phyloP scores from a whole-genome alignment of 106 monocot species.

The Hemerocallis citrina region DNA sequence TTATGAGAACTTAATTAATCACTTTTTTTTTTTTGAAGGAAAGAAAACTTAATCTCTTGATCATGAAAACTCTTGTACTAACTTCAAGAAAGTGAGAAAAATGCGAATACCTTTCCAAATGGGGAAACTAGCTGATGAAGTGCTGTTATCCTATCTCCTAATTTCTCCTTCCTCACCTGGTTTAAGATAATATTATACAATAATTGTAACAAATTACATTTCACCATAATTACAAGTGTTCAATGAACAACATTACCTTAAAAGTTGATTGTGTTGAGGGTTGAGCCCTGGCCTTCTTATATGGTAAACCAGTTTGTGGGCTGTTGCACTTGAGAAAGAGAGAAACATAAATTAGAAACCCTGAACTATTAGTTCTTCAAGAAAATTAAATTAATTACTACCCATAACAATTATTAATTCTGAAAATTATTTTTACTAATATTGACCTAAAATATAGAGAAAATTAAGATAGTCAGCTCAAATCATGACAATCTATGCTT shows the following conservation, averaged over 20 bases:
- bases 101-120: conserved; percentile 76
- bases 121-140: conserved; percentile 96
- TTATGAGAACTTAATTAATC: neutral
- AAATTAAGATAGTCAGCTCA: neutral
- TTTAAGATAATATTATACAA: neutral
- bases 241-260: conserved; percentile 38
- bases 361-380: neutral
- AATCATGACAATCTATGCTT: neutral
- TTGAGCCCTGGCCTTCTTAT: conserved; percentile 82
- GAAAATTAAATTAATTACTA: neutral
- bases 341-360: neutral
- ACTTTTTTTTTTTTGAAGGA: neutral
- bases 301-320: conserved; percentile 43
- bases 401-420: neutral
- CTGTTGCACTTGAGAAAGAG: conserved; percentile 68
- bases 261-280: conserved; percentile 55
- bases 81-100: neutral
- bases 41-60: neutral
- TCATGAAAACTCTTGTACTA: neutral
- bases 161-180: conserved; percentile 91
- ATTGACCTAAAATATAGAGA: neutral
- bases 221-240: neutral
- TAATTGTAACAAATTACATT: neutral
- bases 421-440: neutral
- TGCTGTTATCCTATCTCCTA: conserved; percentile 83